Base-by-base conservation (phyloP, 345 rosid genomes). In the Psidium guajava region DNA sequence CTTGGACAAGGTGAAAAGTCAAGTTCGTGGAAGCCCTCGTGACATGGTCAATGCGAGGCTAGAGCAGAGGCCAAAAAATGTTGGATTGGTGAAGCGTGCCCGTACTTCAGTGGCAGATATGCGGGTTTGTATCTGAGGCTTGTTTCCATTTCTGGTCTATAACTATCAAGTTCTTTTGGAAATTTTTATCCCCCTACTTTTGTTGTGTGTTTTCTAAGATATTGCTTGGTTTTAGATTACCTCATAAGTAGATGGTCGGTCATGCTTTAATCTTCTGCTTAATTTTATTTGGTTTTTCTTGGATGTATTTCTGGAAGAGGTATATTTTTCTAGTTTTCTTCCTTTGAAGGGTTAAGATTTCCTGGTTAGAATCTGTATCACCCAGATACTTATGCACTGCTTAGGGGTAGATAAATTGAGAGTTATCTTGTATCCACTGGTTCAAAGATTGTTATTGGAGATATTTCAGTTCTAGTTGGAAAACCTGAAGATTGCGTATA, bases 31-130 rank as follows among this genome's bases (percentile, higher is more conserved):
- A 92, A 91, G 88, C 82, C 86, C 92, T 73, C 91, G 87, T 75
- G 98, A 94, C 28, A 49, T 85, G 85, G 88, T 91, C 90, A 89
- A 85, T 86, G 98, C 92, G 86, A 95, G 94, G 88, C 86, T 88
- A 74, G 98, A 96, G 87, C 95, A 97, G 85, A 96, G 93, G 86
- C 87, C 93, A 54, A 97, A 95, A 91, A 91, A 85, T 89, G 88
- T 86, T 92, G 98, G 95, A 84, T 89, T 92, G 88, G 93, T 93
- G 86, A 97, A 95, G 89, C 98, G 98, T 86, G 91, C 89, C 87
- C 96, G 97, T 58, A 89, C 95, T 1, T 82, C 95, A 83, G 88
- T 91, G 74, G 91, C 91, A 54, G 98, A 95, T 90, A 87, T 92
- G 90, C 94, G 92, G 99, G 98, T 95, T 90, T 90, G 96, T 94